A percentile compares a stretch with the other conserved stretches of the same genome.
phyloP scores from a whole-genome alignment of 179 eudicot genomes.

The Spergularia azorica region DNA sequence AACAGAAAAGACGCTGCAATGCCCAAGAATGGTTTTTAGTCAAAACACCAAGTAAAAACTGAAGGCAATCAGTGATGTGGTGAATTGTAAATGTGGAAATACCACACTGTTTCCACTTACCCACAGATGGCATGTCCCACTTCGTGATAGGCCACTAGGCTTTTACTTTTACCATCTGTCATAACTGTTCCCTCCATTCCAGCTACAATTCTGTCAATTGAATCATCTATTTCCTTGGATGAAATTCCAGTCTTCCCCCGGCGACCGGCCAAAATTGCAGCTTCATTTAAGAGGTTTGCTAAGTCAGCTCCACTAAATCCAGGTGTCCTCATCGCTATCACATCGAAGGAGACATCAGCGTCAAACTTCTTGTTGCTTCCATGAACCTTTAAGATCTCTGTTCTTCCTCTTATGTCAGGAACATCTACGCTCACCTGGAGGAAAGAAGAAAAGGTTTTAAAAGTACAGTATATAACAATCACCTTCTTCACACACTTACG shows the following conservation, averaged over 20 bases:
- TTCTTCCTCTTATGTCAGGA: conserved; percentile 95
- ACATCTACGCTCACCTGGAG: conserved; percentile 87
- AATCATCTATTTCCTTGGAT: conserved; percentile 98
- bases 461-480: not conserved
- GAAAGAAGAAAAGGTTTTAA: not conserved
- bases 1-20: not conserved
- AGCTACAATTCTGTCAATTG: conserved; percentile 96
- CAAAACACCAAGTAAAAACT: not conserved
- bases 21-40: not conserved
- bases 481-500: not conserved
- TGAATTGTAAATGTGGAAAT: not conserved
- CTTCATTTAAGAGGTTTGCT: conserved; percentile 94
- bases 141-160: conserved; percentile 97
- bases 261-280: conserved; percentile 96
- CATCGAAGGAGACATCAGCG: conserved; percentile 89
- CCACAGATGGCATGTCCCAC: conserved; percentile 99
- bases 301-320: conserved; percentile 99
- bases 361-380: conserved; percentile 85
- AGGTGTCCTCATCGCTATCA: conserved; percentile 96
- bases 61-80: not conserved
- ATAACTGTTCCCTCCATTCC: conserved; percentile 99
- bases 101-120: conserved; percentile 42
- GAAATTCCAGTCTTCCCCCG: conserved; percentile 92
- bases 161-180: conserved; percentile 98
- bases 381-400: conserved; percentile 92